Evolutionary conservation across 2,329 filamentous ascomycete species (phyloP).

Genomic region (Colletotrichum neosansevieriae): DNA sequence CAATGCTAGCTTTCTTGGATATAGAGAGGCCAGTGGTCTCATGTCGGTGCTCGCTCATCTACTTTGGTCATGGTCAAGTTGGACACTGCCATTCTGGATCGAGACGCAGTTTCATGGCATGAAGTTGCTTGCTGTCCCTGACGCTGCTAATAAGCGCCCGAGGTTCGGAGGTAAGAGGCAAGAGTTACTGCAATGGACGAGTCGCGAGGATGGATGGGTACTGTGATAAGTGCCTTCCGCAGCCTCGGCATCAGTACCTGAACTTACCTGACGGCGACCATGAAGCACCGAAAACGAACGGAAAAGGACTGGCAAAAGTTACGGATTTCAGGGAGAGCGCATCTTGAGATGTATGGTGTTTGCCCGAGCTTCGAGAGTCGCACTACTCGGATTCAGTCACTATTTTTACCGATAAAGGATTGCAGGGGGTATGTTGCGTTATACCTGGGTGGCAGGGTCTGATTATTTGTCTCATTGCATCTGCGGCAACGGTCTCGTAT

Average conservation of each 20-base stretch:
- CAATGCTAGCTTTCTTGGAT: slow-evolving; percentile 33
- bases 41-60: background rate
- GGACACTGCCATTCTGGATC: slow-evolving; percentile 38
- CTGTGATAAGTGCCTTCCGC: slow-evolving; percentile 19
- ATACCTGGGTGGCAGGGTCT: slow-evolving; percentile 33
- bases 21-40: slow-evolving; percentile 7
- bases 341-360: slow-evolving; percentile 7
- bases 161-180: background rate
- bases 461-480: slow-evolving; percentile 39
- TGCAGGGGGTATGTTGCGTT: slow-evolving; percentile 25
- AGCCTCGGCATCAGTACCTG: slow-evolving; percentile 2
- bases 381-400: slow-evolving; percentile 16
- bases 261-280: background rate
- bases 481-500: slow-evolving; percentile 39
- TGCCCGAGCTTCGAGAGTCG: slow-evolving; percentile 11
- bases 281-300: background rate
- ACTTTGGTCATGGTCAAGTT: slow-evolving; percentile 25
- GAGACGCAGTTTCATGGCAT: background rate
- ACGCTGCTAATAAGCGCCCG: background rate
- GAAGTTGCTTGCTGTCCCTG: background rate
- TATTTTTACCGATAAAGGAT: slow-evolving; percentile 24
- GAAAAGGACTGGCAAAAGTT: slow-evolving; percentile 5
- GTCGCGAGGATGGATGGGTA: slow-evolving; percentile 24
- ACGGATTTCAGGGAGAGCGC: background rate
- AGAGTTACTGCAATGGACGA: background rate